Evolutionary conservation across 169 alveolate species (phyloP).

Genomic region (Plasmodium inui): DNA sequence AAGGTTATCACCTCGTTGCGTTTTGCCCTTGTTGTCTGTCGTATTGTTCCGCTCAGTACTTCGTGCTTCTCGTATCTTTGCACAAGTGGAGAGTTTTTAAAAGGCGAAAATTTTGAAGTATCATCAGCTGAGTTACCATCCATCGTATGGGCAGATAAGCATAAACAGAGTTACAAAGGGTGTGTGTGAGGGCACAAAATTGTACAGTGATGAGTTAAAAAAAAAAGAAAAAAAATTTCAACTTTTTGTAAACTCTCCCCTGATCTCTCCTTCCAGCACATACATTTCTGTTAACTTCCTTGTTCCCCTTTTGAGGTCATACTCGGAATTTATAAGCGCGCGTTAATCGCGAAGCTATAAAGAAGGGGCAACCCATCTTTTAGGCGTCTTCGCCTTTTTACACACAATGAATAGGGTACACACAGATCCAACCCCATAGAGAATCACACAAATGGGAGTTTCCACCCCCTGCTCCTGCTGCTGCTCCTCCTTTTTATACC

Average conservation of each 20-base stretch:
- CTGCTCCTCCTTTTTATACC: not conserved
- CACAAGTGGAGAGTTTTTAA: not conserved
- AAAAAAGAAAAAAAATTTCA: not conserved
- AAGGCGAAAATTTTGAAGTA: not conserved
- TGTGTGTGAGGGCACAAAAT: not conserved
- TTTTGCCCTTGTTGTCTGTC: no score
- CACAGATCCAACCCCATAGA: not conserved
- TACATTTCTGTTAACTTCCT: not conserved
- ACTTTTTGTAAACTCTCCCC: not conserved
- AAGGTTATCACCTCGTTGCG: not conserved
- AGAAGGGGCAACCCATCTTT: not conserved
- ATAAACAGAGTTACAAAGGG: not conserved
- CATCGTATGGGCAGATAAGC: not conserved
- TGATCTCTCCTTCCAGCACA: not conserved
- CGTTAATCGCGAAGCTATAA: not conserved
- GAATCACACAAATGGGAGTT: not conserved
- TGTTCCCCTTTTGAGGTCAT: not conserved
- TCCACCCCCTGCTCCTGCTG: no score
- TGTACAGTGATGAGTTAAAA: not conserved
- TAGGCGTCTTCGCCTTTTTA: not conserved
- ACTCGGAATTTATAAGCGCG: not conserved
- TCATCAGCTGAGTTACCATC: not conserved
- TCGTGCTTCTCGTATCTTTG: not conserved
- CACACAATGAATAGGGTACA: not conserved
- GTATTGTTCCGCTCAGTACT: no score